Base-by-base conservation (phyloP, 2,329 filamentous ascomycete genomes). In the Colletotrichum higginsianum region DNA sequence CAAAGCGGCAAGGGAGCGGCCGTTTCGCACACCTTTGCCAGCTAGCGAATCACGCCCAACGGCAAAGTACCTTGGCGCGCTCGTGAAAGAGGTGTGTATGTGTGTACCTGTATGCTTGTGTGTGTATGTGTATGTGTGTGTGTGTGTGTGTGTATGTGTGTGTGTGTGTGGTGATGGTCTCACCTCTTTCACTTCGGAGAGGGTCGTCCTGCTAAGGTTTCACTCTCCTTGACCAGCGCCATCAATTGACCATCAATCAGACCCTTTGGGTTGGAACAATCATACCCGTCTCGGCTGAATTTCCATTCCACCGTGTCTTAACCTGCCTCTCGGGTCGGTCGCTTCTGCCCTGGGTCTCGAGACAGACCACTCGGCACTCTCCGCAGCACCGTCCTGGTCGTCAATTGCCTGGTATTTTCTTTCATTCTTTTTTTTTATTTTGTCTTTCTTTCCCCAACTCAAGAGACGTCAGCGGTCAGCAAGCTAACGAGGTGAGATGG, bases 1-100 rank as follows among this genome's bases (percentile, higher is more conserved):
- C 58, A 38, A 71, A 71, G 23, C 53, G 69, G 69, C 56, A 71
- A 71, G 58, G 21, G 65, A 68, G 66, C 69, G 53, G 40, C 58
- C 58, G 52, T 62, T 60, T 47, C 35, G 44, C 56, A 42, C 56
- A 50, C 57, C 35, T 30, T 57, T 46, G 15, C 50, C 18, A 35
- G 63, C 42, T 21, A 57, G 44, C 64, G 30, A 35, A 35, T 57
- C 38, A 46, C 26, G 2, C 61, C 30, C 44, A 30, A 52, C 26
- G 23, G 30, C 47, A 23, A 40, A 42, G 21, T 15, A 50, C 16
- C 42, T 67, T 18, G 21, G 26, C 46, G 38, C 44, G 30, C 23
- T 30, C 21, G 18, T 23, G 30, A 49, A 30, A 6, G 26, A 30
- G 44, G 57, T 15, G 18, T 21, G 62, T 26, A 16, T 18, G 60